Percentiles rank a stretch among this genome's conserved stretches.
These are phyloP conservation scores for Blastobotrys capitulatus DNA, from an alignment of 1,139 yeast species.

Conservation along the genomic window DNA sequence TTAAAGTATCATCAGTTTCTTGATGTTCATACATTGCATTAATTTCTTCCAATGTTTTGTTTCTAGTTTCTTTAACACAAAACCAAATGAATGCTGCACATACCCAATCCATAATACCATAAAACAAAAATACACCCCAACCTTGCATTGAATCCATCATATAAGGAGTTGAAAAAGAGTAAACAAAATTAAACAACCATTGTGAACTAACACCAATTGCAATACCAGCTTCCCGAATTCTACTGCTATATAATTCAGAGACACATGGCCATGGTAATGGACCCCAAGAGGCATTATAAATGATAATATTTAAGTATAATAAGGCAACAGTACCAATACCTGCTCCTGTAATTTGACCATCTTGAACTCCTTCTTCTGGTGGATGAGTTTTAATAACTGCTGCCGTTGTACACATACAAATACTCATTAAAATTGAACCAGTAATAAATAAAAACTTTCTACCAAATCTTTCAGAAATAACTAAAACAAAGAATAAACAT, in stretches of 20 bases:
- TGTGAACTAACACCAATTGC: conserved; percentile 4
- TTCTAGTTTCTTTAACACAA: conserved; percentile 9
- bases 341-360: conserved; percentile 1
- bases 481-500: conserved; percentile 6
- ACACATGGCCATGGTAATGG: conserved; percentile 11
- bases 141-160: conserved; percentile 5
- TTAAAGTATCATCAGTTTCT: background rate
- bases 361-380: background rate
- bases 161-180: conserved; percentile 8
- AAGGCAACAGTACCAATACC: conserved; percentile 10
- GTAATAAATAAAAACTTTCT: conserved; percentile 3
- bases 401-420: conserved; percentile 9
- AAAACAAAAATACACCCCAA: conserved; percentile 11
- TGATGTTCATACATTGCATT: conserved; percentile 7
- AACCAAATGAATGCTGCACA: conserved; percentile 6
- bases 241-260: conserved; percentile 1
- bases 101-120: conserved; percentile 7
- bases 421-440: conserved; percentile 10
- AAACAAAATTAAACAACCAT: conserved; percentile 8
- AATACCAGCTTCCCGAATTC: conserved; percentile 6
- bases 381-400: conserved; percentile 8
- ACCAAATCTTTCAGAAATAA: conserved; percentile 11
- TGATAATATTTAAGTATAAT: conserved; percentile 6
- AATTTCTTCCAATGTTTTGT: conserved; percentile 9
- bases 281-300: conserved; percentile 9